Evolutionary conservation across 345 rosid species (phyloP), one percentile per base, ranked within the genome.

Genomic region (Mercurialis annua): DNA sequence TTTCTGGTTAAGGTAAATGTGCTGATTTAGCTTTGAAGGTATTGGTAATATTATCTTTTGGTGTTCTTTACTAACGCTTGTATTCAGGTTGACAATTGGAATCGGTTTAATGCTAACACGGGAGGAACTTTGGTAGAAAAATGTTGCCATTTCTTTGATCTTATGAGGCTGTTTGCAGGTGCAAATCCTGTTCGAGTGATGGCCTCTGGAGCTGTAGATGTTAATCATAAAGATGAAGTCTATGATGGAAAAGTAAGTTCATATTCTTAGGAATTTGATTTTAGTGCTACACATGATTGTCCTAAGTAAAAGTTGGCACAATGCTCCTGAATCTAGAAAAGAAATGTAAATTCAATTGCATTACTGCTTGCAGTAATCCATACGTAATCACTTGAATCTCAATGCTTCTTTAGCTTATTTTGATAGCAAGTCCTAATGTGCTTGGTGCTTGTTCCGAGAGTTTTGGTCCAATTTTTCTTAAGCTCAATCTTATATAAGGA

Each of bases 41-140:
- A n/a, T n/a, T n/a, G n/a, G n/a, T n/a, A n/a, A n/a, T n/a, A n/a
- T 48, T 69, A 47, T 34, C 44, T 20, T 18, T 21, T 52, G 26
- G 17, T 74, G 44, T 67, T 67, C 50, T 70, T 73, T 51, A 27
- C 65, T 33, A 24, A 6, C 76, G 57, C 24, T 48, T 40, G 59
- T 72, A 34, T 65, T 67, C n/a, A 92, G 98, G 98, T 92, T 66
- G 74, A 87, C 69, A 74, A 93, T 69, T 93, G 98, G 98, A 93
- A 93, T 76, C 84, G 97, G 70, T 93, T 90, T 87, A 93, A 90
- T 74, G 82, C 47, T 47, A 93, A 90, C 82, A 81, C 92, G 0
- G 96, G 98, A 43, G 98, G 98, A 15, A 90, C 98, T 31, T 79
- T 93, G 66, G 98, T 93, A 10, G 98, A 93, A 87, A 93, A 93